Base-by-base conservation (phyloP, 768 basidiomycete species). In the Panellus pusillus region DNA sequence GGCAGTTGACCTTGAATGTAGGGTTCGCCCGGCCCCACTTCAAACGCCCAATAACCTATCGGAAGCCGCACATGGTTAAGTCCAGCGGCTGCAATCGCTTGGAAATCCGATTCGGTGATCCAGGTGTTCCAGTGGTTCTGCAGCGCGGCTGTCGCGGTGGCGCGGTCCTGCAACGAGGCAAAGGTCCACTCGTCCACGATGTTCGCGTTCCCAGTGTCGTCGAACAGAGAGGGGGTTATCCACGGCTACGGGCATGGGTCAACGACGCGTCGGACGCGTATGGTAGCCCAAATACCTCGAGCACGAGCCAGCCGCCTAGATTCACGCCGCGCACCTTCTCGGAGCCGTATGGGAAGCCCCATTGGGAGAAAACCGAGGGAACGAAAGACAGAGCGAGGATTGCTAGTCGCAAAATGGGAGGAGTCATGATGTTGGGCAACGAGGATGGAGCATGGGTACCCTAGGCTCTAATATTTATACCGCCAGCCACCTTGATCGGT, bases 11-110 rank as follows among this genome's bases (percentile, higher is more conserved):
- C 90, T 68, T 82, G 79, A 53, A 90, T 81, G 66, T 79, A 92
- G 7, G 91, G 92, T 62, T 93, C 87, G 5, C 89, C 89, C 12
- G 76, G 74, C 18, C 80, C 78, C 32, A 92, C 83, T 53, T 94
- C 91, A 62, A 86, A 92, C 1, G 89, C 91, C 91, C 91, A 95
- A 68, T 90, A 96, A 12, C 92, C 93, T 40, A 95, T 89, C 13
- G 91, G 91, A 35, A 93, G 64, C 42, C 91, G 83, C 51, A 93
- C 86, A 67, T 91, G 89, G 64, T 91, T 93, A 48, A 92, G 73
- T 14, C 89, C 88, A 6, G 90, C 89, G 40, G 79, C 82, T 47
- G 86, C 83, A 54, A 93, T 92, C 42, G 74, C 79, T 29, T 70
- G 69, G 65, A 95, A 90, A 69, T 98, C 94, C 17, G 75, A 65